Evolutionary conservation across 176 grass and related monocot genomes (phyloP), one percentile per base, ranked within the genome.

Genomic region (Oryza officinalis): DNA sequence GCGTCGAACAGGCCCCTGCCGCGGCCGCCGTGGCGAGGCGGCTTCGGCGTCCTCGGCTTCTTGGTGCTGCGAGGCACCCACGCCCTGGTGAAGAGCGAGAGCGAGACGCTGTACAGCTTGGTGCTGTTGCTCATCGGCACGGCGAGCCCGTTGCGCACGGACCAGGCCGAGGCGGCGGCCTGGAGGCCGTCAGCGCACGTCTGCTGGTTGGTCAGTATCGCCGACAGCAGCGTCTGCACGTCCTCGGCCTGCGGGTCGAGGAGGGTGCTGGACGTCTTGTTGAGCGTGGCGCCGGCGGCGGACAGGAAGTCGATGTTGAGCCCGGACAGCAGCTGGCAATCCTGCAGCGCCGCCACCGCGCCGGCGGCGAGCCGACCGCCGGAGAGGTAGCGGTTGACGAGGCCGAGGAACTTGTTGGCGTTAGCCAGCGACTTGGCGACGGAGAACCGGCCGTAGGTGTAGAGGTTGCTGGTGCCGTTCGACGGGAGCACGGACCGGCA

Each of bases 171-270:
- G 22, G 89, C 85, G 14, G 96, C 78, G 28, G 71, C 93, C 81
- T 95, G 91, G 10, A 98, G 84, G 22, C 96, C 93, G 65, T 98
- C 96, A 84, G 86, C 79, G 72, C 96, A 98, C 9, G 96, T 98
- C 86, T 95, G 96, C 86, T 98, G 96, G 87, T 98, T 98, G 68
- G 96, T 98, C 27, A 98, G 49, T 81, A 98, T 90, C 13, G 93
- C 96, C 9, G 96, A 95, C 45, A 98, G 89, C 60, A 94, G 85
- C 45, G 96, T 95, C 71, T 93, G 93, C 31, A 93, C 82, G 71
- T 85, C 41, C 80, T 98, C 96, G 6, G 93, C 33, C 83, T 98
- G 96, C 13, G 83, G 91, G 87, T 98, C 89, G 11, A 98, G 82
- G 17, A 98, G 96, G 22, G 54, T 65, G 67, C 46, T 92, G 14